Base-by-base conservation (phyloP, 345 rosid species). In the Lumnitzera racemosa region DNA sequence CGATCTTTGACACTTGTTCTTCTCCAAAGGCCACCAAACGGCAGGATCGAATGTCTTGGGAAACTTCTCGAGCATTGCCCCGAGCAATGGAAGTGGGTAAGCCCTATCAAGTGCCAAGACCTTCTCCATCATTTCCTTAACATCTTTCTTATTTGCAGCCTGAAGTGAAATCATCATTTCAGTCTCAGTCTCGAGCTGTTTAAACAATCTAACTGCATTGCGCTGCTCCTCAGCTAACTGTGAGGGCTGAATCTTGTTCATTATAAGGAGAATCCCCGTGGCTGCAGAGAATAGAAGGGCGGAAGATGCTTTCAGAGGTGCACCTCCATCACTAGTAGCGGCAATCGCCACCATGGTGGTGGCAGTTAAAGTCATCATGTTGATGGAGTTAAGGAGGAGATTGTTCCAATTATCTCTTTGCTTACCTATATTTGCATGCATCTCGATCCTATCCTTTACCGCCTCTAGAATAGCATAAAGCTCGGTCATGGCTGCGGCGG, bases 321-420 rank as follows among this genome's bases (percentile, higher is more conserved):
- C 20, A 0, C 20, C 20, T 20, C 20, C 20, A 1, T 20, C 20
- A 20, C 20, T 1, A 20, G 20, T 20, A 20, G 20, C 20, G 0
- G 20, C 1, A 20, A 20, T 20, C 1, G 0, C 20, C 54, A 76
- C 46, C 14, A 74, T 71, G 31, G 81, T 67, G 31, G 78, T 66
- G 6, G 84, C 88, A 0, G 86, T 62, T 27, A 86, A 81, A 48
- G 83, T 77, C 55, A 86, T 86, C 81, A 76, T 78, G 67, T 83
- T 86, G 62, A 81, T 72, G 24, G 92, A 83, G 54, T 74, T 83
- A 52, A 86, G 70, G 48, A 83, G 67, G 6, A 83, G 76, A n/a
- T 67, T 57, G 72, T 86, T 86, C 92, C 87, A 79, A 50, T 76
- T 78, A 13, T 81, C 76, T 3, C 89, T 79, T 46, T 86, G 92